These are phyloP conservation scores for Cnidoscolus chayamansa DNA, from an alignment of 441 rosid species.

Conservation along the genomic window DNA sequence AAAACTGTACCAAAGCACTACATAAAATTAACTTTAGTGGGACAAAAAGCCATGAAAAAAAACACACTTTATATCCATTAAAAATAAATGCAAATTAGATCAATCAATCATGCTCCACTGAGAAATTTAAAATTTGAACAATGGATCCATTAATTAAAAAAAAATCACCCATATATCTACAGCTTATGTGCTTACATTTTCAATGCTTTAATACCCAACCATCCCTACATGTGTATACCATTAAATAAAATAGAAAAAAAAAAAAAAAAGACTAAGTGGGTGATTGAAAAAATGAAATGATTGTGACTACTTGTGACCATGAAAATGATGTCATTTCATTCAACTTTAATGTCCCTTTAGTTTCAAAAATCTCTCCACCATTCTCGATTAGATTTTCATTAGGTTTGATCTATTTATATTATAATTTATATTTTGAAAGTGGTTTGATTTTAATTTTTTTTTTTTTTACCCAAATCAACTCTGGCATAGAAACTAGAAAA, in stretches of 20 bases:
- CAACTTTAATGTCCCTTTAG: not conserved
- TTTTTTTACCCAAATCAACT: not conserved
- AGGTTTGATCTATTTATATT: too few relatives aligned
- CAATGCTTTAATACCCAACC: slow-evolving; percentile 2
- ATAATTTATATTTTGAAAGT: too few relatives aligned
- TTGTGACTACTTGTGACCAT: not conserved
- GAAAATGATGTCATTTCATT: slow-evolving; percentile 15
- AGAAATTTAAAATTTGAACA: slow-evolving; percentile 24
- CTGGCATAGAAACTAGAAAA: not conserved
- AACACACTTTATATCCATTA: slow-evolving; percentile 6
- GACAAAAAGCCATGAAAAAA: not conserved
- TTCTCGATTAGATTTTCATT: not conserved
- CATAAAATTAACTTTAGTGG: not conserved
- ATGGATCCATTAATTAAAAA: not conserved
- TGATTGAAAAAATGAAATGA: too few relatives aligned
- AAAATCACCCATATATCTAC: not conserved
- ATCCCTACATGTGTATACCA: not conserved
- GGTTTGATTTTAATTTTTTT: too few relatives aligned
- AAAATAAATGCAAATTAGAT: not conserved
- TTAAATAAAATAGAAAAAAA: too few relatives aligned
- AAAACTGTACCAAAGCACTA: not conserved
- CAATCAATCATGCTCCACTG: slow-evolving; percentile 23
- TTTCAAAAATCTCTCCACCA: slow-evolving; percentile 2
- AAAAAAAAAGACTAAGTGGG: too few relatives aligned
- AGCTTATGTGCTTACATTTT: not conserved